A percentile compares a stretch with the other conserved stretches of the same genome.
Evolutionary conservation across 2,329 filamentous ascomycete genomes (phyloP).

Genomic region (Monilinia aucupariae): DNA sequence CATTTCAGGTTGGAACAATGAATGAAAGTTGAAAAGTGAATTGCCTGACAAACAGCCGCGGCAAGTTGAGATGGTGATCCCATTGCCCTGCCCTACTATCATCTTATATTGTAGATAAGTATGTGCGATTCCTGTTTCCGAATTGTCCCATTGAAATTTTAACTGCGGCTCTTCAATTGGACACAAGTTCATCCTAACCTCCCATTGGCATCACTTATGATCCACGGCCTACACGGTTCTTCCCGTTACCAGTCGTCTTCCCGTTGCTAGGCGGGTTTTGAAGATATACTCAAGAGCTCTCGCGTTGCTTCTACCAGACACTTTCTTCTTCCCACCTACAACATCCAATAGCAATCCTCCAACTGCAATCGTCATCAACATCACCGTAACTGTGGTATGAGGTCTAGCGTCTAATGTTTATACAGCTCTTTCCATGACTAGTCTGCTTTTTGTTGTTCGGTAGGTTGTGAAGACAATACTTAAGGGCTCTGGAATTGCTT

Average conservation of each 20-base stretch:
- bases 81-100: too few relatives aligned
- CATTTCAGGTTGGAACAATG: too few relatives aligned
- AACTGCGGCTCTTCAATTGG: not conserved
- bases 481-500: not conserved
- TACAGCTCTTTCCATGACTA: not conserved
- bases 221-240: not conserved
- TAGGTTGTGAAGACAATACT: not conserved
- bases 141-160: too few relatives aligned
- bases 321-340: not conserved
- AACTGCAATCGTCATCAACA: not conserved
- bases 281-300: not conserved
- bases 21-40: not conserved
- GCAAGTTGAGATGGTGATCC: too few relatives aligned
- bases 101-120: too few relatives aligned
- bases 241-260: too few relatives aligned
- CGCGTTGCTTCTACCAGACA: not conserved
- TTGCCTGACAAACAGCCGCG: not conserved
- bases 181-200: not conserved
- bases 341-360: not conserved
- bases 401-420: not conserved
- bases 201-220: not conserved
- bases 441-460: not conserved
- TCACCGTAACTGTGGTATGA: too few relatives aligned
- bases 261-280: not conserved
- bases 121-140: not conserved